Conservation (phyloP, 164 flowering plant genomes). For the Stephania yunnanensis region DNA sequence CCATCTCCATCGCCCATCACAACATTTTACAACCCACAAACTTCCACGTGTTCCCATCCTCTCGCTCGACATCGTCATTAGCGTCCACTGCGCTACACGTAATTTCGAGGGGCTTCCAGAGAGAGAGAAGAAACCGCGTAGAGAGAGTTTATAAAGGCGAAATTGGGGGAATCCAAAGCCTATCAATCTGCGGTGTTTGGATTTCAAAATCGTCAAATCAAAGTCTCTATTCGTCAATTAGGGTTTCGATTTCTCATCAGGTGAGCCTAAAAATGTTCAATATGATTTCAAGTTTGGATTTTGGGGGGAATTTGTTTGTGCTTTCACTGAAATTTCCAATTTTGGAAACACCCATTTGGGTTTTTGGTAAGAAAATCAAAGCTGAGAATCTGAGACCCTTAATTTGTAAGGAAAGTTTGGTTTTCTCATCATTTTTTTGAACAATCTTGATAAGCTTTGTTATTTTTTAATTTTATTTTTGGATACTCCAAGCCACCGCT, state of each 20-base stretch:
- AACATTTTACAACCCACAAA: background rate
- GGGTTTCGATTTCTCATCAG: no score
- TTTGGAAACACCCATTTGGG: background rate
- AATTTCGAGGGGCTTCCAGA: background rate
- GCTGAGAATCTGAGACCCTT: background rate
- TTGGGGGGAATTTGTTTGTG: background rate
- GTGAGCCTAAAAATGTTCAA: background rate
- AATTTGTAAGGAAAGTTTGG: background rate
- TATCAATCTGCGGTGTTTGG: background rate
- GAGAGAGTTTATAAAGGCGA: slow-evolving; percentile 1
- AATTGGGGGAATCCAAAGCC: background rate
- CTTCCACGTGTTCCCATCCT: background rate
- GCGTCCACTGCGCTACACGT: background rate
- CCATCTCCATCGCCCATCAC: background rate
- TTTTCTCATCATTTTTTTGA: background rate
- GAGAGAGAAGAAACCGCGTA: background rate
- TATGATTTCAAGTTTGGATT: background rate
- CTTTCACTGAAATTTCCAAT: background rate
- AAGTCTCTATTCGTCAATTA: background rate
- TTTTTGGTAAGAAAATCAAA: background rate
- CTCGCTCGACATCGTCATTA: background rate
- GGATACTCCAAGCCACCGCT: no score
- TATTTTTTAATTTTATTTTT: background rate
- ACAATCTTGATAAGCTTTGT: background rate
- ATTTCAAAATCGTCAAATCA: background rate